Conservation (phyloP, 2,329 filamentous ascomycete genomes). For the Alternaria sp. region DNA sequence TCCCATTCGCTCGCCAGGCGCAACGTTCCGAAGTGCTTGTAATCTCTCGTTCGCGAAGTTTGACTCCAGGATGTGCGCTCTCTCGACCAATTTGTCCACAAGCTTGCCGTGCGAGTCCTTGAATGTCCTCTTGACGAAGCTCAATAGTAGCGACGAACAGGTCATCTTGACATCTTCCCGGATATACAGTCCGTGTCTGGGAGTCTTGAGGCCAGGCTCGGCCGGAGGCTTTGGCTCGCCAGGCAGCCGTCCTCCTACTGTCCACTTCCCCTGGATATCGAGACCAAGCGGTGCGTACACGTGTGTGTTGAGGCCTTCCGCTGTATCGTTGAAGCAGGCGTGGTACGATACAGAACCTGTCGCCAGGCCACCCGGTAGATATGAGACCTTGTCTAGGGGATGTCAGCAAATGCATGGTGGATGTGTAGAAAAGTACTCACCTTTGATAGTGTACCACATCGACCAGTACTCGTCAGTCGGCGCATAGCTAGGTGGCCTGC, state of each 20-base stretch:
- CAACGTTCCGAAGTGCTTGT: constrained; percentile 37
- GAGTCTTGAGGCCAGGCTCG: constrained; percentile 71
- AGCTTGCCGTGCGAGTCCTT: constrained; percentile 76
- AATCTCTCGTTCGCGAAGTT: constrained; percentile 44
- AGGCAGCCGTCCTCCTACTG: constrained; percentile 72
- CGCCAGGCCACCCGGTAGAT: constrained; percentile 71
- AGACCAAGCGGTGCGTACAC: constrained; percentile 83
- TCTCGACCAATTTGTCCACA: constrained; percentile 61
- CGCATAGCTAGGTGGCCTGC: constrained; percentile 70
- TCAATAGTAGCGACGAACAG: constrained; percentile 77
- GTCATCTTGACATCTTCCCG: constrained; percentile 85
- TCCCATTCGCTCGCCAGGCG: constrained; percentile 40
- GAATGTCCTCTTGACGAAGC: constrained; percentile 82
- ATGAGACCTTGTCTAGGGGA: constrained; percentile 70
- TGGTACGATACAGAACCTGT: constrained; percentile 77
- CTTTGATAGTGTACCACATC: constrained; percentile 70
- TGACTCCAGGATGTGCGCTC: constrained; percentile 45
- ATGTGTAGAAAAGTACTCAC: constrained; percentile 20
- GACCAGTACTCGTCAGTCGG: constrained; percentile 73
- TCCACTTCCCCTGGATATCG: constrained; percentile 81
- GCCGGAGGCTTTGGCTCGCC: constrained; percentile 70
- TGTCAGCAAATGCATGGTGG: constrained; percentile 1
- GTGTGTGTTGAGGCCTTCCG: constrained; percentile 78
- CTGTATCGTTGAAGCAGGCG: constrained; percentile 78
- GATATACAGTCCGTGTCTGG: constrained; percentile 74